Conservation (phyloP, 345 rosid species). For the Gossypium anomalum region DNA sequence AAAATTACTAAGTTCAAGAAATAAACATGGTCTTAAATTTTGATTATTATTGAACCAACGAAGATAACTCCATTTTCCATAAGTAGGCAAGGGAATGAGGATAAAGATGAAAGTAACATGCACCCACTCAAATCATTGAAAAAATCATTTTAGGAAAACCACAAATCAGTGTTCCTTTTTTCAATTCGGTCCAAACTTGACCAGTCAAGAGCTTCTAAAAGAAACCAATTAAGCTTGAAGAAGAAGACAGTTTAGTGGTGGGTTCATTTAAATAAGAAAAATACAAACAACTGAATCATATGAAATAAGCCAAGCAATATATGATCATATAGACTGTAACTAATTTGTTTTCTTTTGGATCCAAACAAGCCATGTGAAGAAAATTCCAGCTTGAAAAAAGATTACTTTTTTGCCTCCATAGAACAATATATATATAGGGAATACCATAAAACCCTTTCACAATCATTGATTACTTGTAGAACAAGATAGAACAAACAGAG, state of each 20-base stretch:
- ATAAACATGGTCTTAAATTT: no score
- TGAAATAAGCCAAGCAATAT: not conserved
- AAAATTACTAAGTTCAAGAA: no score
- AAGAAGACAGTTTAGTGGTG: not conserved
- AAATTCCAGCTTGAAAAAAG: not conserved
- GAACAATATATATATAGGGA: not conserved
- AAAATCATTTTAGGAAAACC: not conserved
- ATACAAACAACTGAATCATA: not conserved
- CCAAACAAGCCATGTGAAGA: conserved; percentile 15
- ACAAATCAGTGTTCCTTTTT: not conserved
- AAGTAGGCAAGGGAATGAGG: not conserved
- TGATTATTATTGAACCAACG: no score
- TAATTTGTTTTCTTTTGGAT: no score
- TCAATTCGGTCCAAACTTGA: not conserved
- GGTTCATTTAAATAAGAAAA: not conserved
- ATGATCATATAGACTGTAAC: not conserved
- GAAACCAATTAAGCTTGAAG: not conserved
- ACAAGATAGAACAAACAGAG: not conserved
- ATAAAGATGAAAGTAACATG: conserved; percentile 9
- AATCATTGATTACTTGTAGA: not conserved
- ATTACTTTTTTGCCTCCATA: not conserved
- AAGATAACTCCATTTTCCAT: no score
- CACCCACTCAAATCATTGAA: not conserved
- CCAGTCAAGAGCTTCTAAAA: not conserved
- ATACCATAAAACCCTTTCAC: not conserved